Conservation (phyloP, 139 green algal species). For the Closterium sp. region DNA sequence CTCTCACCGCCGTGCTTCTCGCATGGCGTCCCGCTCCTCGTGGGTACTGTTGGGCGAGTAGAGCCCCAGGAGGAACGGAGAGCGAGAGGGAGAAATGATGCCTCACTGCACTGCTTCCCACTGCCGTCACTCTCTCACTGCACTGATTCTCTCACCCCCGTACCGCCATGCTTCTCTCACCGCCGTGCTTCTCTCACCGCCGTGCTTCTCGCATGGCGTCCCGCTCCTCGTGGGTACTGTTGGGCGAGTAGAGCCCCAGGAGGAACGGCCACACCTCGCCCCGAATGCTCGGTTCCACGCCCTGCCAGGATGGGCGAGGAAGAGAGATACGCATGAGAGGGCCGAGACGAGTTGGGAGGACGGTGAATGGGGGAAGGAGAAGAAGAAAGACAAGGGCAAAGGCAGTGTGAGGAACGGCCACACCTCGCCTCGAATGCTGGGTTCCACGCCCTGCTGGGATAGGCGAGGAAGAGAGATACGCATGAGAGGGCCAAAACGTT, state of each 20-base stretch:
- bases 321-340: neutral
- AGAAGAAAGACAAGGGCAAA: neutral
- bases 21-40: neutral
- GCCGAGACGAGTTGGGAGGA: neutral
- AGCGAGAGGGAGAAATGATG: too few species aligned
- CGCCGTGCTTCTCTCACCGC: constrained; percentile 16
- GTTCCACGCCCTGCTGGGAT: constrained; percentile 14
- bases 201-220: constrained; percentile 8
- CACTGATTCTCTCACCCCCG: too few species aligned
- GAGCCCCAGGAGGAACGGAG: too few species aligned
- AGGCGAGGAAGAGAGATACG: neutral
- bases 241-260: constrained; percentile 25
- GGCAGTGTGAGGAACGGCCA: too few species aligned
- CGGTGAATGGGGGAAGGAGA: neutral
- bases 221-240: constrained; percentile 34
- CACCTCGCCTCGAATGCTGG: too few species aligned
- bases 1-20: constrained; percentile 8
- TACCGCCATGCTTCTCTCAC: neutral
- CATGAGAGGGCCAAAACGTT: neutral
- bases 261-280: constrained; percentile 47
- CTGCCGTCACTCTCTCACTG: too few species aligned
- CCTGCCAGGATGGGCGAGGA: neutral
- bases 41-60: neutral
- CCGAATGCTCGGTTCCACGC: constrained; percentile 24
- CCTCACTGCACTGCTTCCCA: too few species aligned